Conservation (phyloP, 306 rosid species). For the Citrullus amarus region DNA sequence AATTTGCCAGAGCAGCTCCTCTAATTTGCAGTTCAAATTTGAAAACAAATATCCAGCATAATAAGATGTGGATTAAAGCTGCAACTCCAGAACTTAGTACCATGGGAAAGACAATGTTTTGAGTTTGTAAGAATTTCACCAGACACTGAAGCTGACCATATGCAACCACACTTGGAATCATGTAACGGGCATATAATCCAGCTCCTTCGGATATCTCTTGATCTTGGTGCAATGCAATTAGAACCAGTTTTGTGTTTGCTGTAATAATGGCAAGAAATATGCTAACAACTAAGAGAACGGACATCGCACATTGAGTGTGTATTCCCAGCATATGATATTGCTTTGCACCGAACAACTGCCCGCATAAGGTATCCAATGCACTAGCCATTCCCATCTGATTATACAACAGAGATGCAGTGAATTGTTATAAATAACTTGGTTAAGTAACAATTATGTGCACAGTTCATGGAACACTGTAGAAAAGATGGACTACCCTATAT, state of each 20-base stretch:
- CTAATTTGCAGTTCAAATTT: conserved; percentile 41
- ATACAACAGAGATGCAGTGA: neutral
- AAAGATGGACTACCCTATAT: neutral
- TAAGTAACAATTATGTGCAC: neutral
- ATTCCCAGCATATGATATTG: conserved; percentile 48
- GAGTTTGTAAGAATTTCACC: conserved; percentile 46
- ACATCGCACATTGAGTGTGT: conserved; percentile 53
- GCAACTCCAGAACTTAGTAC: conserved; percentile 35
- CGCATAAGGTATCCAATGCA: conserved; percentile 66
- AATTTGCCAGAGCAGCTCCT: conserved; percentile 55
- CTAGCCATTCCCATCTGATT: conserved; percentile 60
- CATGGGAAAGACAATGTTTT: conserved; percentile 64
- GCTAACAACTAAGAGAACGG: conserved; percentile 27
- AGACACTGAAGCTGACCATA: conserved; percentile 48
- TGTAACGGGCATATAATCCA: conserved; percentile 33
- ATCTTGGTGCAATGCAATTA: conserved; percentile 42
- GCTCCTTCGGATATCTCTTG: conserved; percentile 35
- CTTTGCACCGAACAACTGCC: conserved; percentile 70
- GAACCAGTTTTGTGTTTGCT: conserved; percentile 28
- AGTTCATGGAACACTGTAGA: neutral
- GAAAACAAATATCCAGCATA: conserved; percentile 46
- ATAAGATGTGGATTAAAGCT: conserved; percentile 23
- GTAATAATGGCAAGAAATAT: conserved; percentile 35
- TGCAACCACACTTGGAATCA: conserved; percentile 58
- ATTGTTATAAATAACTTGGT: neutral